These are phyloP conservation scores for Acer yangbiense DNA, from an alignment of 345 rosid species.

Conservation along the genomic window DNA sequence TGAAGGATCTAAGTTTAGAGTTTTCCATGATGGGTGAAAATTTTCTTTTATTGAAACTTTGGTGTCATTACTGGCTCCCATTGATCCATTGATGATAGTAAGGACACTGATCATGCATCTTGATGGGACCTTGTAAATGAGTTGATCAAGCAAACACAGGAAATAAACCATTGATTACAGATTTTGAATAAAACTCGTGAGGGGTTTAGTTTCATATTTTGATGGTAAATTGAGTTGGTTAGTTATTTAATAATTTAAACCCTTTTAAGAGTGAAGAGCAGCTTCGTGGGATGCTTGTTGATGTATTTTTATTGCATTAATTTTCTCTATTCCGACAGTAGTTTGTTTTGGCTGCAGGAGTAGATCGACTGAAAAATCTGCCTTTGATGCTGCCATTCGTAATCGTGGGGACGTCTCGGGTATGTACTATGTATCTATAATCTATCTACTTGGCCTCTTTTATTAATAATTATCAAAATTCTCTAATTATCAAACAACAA, in stretches of 20 bases:
- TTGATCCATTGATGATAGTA: neutral
- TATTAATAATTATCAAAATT: neutral
- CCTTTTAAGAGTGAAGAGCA: neutral
- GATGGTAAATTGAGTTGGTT: neutral
- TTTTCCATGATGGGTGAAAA: neutral
- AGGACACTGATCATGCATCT: neutral
- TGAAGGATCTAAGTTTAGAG: neutral
- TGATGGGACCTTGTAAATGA: neutral
- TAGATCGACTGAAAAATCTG: constrained; percentile 8
- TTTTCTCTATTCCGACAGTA: constrained; percentile 6
- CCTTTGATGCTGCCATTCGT: constrained; percentile 5
- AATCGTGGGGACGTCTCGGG: neutral
- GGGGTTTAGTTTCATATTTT: neutral
- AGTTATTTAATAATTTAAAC: neutral
- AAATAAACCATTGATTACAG: neutral
- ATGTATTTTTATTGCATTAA: constrained; percentile 10
- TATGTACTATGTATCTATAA: constrained; percentile 1
- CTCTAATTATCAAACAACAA: neutral
- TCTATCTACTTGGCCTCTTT: neutral
- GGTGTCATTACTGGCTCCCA: neutral
- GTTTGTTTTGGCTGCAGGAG: constrained; percentile 38
- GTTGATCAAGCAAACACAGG: neutral
- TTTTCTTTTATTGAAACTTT: neutral
- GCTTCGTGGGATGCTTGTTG: neutral
- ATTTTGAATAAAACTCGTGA: neutral